A percentile compares a stretch with the other conserved stretches of the same genome.
phyloP scores from a whole-genome alignment of 176 grass and related monocot genomes.

The Carex littledalei region DNA sequence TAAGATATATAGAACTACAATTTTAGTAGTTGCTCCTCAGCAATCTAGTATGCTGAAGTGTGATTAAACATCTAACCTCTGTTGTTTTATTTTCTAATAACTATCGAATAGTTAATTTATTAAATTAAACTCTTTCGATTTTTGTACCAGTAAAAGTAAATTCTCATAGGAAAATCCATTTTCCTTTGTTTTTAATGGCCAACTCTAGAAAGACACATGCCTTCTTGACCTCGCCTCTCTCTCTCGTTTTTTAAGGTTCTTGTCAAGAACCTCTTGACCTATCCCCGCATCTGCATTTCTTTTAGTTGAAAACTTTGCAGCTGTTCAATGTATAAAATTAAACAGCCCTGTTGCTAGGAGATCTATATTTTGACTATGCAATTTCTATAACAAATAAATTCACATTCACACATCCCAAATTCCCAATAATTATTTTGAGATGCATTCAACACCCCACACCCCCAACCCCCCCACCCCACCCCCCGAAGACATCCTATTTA shows the following conservation, averaged over 20 bases:
- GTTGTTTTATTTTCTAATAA: neutral
- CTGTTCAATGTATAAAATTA: slow-evolving; percentile 1
- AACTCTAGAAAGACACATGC: neutral
- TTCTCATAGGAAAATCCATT: neutral
- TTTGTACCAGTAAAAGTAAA: neutral
- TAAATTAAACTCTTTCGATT: neutral
- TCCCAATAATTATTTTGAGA: neutral
- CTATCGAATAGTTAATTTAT: neutral
- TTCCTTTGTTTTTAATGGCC: neutral
- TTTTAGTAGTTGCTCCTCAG: neutral
- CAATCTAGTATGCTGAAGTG: neutral
- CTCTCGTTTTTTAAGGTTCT: neutral
- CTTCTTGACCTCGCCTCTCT: neutral
- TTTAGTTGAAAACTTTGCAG: neutral
- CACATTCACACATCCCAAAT: neutral
- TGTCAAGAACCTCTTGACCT: neutral
- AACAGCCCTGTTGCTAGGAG: neutral
- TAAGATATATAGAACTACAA: neutral
- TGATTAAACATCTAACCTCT: neutral
- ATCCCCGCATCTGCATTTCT: neutral
- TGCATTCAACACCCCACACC: too few species aligned
- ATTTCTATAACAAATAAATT: neutral
- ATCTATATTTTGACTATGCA: neutral
- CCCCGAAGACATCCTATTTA: too few species aligned
- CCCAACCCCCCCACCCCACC: too few species aligned